Conservation (phyloP, 495 filamentous ascomycete genomes). For the Penicillium steckii region DNA sequence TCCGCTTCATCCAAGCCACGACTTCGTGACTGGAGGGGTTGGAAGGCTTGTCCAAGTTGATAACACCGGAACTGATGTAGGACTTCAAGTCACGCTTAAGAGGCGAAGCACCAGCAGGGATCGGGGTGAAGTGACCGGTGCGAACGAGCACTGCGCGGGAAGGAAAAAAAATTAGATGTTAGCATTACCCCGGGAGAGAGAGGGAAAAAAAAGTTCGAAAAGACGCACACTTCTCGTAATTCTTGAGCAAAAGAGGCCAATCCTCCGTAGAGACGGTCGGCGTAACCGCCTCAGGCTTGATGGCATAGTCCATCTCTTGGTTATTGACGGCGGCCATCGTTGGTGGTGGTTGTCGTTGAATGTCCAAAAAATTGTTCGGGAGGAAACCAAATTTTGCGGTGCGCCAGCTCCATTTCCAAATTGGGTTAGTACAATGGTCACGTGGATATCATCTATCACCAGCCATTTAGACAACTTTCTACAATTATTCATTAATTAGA, state of each 20-base stretch:
- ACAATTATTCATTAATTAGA: no score
- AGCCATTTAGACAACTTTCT: no score
- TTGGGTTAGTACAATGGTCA: slow-evolving; percentile 24
- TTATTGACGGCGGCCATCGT: slow-evolving; percentile 60
- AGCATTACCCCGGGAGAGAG: background rate
- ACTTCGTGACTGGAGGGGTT: slow-evolving; percentile 98
- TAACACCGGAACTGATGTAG: slow-evolving; percentile 93
- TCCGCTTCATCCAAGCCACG: slow-evolving; percentile 97
- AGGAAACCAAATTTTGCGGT: slow-evolving; percentile 34
- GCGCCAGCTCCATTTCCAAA: slow-evolving; percentile 31
- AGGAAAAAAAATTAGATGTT: slow-evolving; percentile 1
- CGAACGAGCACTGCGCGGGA: slow-evolving; percentile 71
- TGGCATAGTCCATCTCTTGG: slow-evolving; percentile 69
- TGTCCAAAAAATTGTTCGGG: slow-evolving; percentile 29
- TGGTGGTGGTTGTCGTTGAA: slow-evolving; percentile 22
- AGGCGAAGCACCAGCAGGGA: slow-evolving; percentile 82
- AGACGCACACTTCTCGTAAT: slow-evolving; percentile 75
- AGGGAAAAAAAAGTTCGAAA: slow-evolving; percentile 16
- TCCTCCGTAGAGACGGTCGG: slow-evolving; percentile 72
- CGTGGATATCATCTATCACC: slow-evolving; percentile 16
- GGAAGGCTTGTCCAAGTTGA: slow-evolving; percentile 97
- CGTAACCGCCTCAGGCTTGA: slow-evolving; percentile 78
- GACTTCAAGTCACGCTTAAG: slow-evolving; percentile 90
- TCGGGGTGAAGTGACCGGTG: slow-evolving; percentile 91
- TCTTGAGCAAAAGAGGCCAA: slow-evolving; percentile 90